These are phyloP conservation scores for Exidia glandulosa DNA, from an alignment of 768 basidiomycete species.

Conservation along the genomic window DNA sequence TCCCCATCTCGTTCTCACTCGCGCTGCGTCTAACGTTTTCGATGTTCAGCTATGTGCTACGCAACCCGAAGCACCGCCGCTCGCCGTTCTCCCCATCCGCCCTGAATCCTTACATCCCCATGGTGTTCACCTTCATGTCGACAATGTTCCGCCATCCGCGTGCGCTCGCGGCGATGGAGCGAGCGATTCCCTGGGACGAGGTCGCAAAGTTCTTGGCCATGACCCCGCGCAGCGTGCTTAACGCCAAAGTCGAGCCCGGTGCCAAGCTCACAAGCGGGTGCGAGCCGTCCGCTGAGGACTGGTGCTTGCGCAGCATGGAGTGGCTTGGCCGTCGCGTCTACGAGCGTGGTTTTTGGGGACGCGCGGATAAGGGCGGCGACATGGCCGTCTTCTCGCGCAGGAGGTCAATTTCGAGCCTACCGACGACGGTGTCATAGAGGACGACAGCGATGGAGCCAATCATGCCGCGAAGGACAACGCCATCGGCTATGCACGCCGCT, in stretches of 20 bases:
- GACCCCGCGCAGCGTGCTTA: conserved; percentile 43
- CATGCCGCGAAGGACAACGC: conserved; percentile 24
- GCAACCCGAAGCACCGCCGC: conserved; percentile 46
- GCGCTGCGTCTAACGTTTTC: conserved; percentile 72
- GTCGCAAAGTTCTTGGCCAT: conserved; percentile 54
- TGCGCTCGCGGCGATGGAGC: conserved; percentile 54
- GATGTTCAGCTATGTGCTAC: conserved; percentile 63
- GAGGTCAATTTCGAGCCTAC: conserved; percentile 46
- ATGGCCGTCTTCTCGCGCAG: conserved; percentile 64
- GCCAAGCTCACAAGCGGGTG: conserved; percentile 50
- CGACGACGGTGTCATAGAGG: conserved; percentile 44
- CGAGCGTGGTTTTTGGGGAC: conserved; percentile 91
- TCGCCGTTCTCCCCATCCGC: conserved; percentile 43
- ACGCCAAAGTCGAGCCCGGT: conserved; percentile 36
- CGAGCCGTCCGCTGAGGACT: conserved; percentile 79
- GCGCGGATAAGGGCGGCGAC: conserved; percentile 60
- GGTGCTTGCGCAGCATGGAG: conserved; percentile 91
- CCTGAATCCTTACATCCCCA: conserved; percentile 79
- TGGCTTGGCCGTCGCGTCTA: conserved; percentile 89
- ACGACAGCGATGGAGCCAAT: conserved; percentile 43
- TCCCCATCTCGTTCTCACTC: conserved; percentile 56
- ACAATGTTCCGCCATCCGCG: conserved; percentile 58
- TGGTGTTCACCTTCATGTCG: conserved; percentile 80
- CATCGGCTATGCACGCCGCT: conserved; percentile 34
- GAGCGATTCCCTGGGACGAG: conserved; percentile 74